Conservation (phyloP, 495 filamentous ascomycete genomes). For the Saxophila tyrrhenica region DNA sequence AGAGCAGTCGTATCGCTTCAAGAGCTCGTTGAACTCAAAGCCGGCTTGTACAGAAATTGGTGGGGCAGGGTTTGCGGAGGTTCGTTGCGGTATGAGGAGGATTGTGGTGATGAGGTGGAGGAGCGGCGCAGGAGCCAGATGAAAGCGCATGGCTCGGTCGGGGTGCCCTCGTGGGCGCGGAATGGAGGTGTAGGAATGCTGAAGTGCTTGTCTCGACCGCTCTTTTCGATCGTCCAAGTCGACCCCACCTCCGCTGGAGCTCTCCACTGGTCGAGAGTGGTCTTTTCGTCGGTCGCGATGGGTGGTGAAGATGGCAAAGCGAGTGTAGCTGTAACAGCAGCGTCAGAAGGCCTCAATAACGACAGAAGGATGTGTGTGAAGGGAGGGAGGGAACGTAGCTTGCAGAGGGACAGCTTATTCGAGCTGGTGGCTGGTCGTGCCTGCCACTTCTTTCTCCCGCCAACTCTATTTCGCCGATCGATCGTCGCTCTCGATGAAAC, state of each 20-base stretch:
- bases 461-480: background rate
- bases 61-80: slow-evolving; percentile 23
- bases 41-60: slow-evolving; percentile 3
- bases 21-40: slow-evolving; percentile 32
- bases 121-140: slow-evolving; percentile 20
- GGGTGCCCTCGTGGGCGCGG: slow-evolving; percentile 14
- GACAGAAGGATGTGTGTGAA: background rate
- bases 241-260: background rate
- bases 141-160: slow-evolving; percentile 20
- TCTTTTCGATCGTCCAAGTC: background rate
- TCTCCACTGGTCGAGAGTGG: background rate
- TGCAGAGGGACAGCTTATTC: background rate
- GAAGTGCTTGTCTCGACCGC: background rate
- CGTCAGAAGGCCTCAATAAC: background rate
- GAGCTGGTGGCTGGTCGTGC: background rate
- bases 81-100: slow-evolving; percentile 16
- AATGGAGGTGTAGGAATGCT: slow-evolving; percentile 2
- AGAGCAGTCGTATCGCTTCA: slow-evolving; percentile 41
- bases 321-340: background rate
- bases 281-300: background rate
- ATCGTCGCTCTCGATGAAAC: background rate
- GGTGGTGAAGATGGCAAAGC: background rate
- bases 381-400: background rate
- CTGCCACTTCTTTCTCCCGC: background rate
- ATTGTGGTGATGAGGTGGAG: slow-evolving; percentile 22